A percentile compares a stretch with the other conserved stretches of the same genome.
Conservation (phyloP, 164 flowering plant genomes). For the Sedum album region DNA sequence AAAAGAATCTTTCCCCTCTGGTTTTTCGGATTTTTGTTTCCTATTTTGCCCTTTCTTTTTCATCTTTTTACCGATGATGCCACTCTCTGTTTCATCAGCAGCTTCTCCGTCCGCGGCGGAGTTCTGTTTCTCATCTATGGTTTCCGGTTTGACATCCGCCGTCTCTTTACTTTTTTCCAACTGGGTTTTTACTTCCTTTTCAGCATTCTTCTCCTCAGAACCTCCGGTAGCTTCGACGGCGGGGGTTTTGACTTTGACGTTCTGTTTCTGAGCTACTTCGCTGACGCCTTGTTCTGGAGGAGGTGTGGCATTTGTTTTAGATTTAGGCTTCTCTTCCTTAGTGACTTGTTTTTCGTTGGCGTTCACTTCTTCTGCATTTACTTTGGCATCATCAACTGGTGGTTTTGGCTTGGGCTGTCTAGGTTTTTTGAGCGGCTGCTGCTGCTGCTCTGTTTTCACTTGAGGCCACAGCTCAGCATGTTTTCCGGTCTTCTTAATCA, state of each 20-base stretch:
- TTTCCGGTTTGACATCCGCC: conserved; percentile 4
- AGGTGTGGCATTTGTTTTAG: not conserved
- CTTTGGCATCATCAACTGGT: not conserved
- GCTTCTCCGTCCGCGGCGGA: conserved; percentile 6
- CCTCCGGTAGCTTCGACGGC: too few relatives aligned
- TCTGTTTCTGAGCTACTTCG: not conserved
- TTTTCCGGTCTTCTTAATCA: conserved; percentile 43
- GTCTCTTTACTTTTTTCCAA: not conserved
- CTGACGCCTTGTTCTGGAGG: not conserved
- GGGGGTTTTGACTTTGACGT: not conserved
- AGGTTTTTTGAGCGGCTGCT: conserved; percentile 15
- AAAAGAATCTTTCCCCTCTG: not conserved
- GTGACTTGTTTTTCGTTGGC: too few relatives aligned
- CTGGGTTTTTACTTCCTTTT: conserved; percentile 13
- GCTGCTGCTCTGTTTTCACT: conserved; percentile 13
- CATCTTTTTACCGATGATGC: conserved; percentile 31
- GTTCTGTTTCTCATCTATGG: conserved; percentile 7
- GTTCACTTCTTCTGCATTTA: not conserved
- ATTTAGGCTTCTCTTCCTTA: too few relatives aligned
- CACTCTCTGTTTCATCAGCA: conserved; percentile 7
- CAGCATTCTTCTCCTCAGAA: not conserved
- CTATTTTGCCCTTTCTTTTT: conserved; percentile 37
- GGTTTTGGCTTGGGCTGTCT: not conserved
- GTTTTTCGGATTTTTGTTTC: not conserved
- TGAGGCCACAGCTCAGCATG: conserved; percentile 58